A percentile compares a stretch with the other conserved stretches of the same genome.
Evolutionary conservation across 2,329 filamentous ascomycete species (phyloP).

Genomic region (Phaeosphaeriaceae sp.): DNA sequence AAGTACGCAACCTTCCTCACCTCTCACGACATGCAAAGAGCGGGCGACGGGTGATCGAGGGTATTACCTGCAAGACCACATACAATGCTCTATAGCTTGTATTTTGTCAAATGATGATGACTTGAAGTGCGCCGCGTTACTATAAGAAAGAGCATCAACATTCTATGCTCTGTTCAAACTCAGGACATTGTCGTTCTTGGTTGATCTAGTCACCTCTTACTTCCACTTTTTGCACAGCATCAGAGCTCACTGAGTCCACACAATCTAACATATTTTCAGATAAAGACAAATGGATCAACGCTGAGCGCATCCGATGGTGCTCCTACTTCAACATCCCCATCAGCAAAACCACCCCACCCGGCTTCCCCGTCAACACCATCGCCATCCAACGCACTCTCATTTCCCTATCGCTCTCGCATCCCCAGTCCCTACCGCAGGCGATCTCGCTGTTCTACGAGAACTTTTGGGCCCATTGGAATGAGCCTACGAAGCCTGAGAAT

Average conservation of each 20-base stretch:
- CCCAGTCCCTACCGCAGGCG: conserved; percentile 49
- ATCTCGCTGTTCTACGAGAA: conserved; percentile 58
- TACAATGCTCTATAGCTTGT: no score
- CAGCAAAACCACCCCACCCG: conserved; percentile 50
- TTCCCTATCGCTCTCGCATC: conserved; percentile 54
- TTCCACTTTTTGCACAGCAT: no score
- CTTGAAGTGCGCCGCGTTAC: no score
- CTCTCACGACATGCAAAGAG: neutral
- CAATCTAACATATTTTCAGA: conserved; percentile 50
- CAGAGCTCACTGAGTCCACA: neutral
- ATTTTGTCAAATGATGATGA: no score
- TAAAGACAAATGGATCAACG: conserved; percentile 64
- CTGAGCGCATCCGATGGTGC: conserved; percentile 63
- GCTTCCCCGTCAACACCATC: conserved; percentile 63
- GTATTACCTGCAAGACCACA: neutral
- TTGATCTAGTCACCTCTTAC: no score
- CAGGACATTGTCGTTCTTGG: no score
- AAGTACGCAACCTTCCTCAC: conserved; percentile 48
- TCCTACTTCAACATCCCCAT: conserved; percentile 63
- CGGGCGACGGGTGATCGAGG: no score
- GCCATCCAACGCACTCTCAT: conserved; percentile 60
- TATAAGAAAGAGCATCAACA: no score
- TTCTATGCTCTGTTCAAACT: no score
- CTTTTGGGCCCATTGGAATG: conserved; percentile 60
- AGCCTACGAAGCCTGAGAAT: conserved; percentile 55